Conservation (phyloP, 139 green algal species). For the Asterochloris sp. region DNA sequence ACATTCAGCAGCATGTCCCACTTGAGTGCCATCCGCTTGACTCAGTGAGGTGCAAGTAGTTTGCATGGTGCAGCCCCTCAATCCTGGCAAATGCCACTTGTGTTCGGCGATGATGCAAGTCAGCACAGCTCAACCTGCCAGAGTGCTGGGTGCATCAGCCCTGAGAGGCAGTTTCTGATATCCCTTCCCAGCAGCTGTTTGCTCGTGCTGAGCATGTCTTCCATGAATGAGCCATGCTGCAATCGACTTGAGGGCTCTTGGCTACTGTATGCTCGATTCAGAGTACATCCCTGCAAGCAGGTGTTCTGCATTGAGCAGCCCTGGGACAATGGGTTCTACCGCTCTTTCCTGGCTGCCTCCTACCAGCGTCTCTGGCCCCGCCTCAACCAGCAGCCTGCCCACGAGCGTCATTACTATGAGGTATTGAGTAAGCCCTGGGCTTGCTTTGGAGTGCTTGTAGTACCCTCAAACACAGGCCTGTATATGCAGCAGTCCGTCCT, state of each 20-base stretch:
- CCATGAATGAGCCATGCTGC: neutral
- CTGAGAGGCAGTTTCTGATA: neutral
- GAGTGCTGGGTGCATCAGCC: neutral
- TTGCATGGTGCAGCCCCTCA: too few species aligned
- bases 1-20: too few species aligned
- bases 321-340: slow-evolving; percentile 22
- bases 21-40: too few species aligned
- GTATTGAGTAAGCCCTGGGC: slow-evolving; percentile 1
- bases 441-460: neutral
- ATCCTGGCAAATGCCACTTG: too few species aligned
- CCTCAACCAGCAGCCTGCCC: slow-evolving; percentile 8
- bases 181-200: neutral
- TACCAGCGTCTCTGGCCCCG: slow-evolving; percentile 33
- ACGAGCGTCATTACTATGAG: slow-evolving; percentile 53
- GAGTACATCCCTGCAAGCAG: neutral
- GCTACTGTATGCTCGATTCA: neutral
- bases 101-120: neutral
- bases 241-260: too few species aligned
- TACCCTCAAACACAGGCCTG: neutral
- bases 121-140: neutral
- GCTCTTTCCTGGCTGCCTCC: slow-evolving; percentile 39
- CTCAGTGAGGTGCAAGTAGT: too few species aligned
- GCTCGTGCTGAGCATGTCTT: neutral
- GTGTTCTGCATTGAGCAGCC: slow-evolving; percentile 44
- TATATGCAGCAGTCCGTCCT: neutral